phyloP scores from a whole-genome alignment of 495 filamentous ascomycete genomes.

The Penicillium longicatenatum region DNA sequence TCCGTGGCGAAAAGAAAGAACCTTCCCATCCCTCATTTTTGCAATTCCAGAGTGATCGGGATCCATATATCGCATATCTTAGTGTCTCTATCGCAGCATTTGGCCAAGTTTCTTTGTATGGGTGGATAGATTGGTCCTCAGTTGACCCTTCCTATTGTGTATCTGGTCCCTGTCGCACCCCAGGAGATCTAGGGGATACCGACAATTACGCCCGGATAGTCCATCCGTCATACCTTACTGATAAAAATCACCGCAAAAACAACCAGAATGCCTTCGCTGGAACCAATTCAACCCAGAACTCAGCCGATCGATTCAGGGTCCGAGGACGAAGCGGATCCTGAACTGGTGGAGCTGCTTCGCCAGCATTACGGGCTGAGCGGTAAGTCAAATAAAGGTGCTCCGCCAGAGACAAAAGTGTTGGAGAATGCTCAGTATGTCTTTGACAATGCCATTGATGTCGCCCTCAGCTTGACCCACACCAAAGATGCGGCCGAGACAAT shows the following conservation, averaged over 20 bases:
- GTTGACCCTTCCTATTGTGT: constrained; percentile 1
- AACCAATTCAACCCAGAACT: constrained; percentile 20
- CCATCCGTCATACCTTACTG: background rate
- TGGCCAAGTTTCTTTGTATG: background rate
- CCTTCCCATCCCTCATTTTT: constrained; percentile 1
- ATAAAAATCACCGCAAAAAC: background rate
- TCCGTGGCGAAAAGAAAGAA: constrained; percentile 22
- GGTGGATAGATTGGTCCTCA: background rate
- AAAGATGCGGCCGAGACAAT: constrained; percentile 81
- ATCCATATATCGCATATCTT: background rate
- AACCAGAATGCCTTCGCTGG: constrained; percentile 25
- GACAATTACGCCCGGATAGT: background rate
- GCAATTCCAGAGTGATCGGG: background rate
- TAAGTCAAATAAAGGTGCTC: constrained; percentile 49
- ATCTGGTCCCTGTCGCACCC: constrained; percentile 10
- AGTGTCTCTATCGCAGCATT: background rate
- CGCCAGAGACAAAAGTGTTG: constrained; percentile 75
- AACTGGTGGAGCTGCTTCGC: constrained; percentile 84
- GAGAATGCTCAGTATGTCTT: constrained; percentile 82
- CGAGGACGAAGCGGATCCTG: constrained; percentile 85
- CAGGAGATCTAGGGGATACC: constrained; percentile 8
- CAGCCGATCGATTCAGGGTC: constrained; percentile 42
- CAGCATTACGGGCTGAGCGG: constrained; percentile 70
- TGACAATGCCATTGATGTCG: constrained; percentile 92
- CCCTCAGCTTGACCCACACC: constrained; percentile 72